Evolutionary conservation across 2,329 filamentous ascomycete genomes (phyloP).

Genomic region (Fusarium globosum): DNA sequence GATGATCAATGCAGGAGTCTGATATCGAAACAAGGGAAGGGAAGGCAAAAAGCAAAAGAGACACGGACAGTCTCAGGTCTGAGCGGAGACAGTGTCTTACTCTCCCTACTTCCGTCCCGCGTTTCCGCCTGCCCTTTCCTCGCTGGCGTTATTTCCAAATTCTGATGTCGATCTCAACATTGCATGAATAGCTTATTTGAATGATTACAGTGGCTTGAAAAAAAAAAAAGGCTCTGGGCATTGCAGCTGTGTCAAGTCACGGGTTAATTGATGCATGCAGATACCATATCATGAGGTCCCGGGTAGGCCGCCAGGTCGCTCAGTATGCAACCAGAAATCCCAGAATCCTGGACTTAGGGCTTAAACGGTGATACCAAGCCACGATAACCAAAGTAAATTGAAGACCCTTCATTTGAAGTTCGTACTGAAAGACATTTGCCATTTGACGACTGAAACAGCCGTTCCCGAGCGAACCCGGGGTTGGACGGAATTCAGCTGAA

Average conservation of each 20-base stretch:
- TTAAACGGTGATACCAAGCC: conserved; percentile 14
- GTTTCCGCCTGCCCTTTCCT: neutral
- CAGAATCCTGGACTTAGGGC: neutral
- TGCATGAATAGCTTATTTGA: neutral
- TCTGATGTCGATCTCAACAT: neutral
- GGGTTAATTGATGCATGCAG: neutral
- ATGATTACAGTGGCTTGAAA: neutral
- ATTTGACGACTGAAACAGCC: neutral
- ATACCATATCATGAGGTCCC: neutral
- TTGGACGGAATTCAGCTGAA: conserved; percentile 5
- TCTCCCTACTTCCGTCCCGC: conserved; percentile 25
- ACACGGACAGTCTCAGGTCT: neutral
- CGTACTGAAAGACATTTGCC: neutral
- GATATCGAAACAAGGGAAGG: neutral
- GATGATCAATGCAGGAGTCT: neutral
- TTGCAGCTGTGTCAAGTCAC: neutral
- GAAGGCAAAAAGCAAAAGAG: neutral
- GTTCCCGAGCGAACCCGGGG: neutral
- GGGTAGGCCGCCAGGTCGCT: neutral
- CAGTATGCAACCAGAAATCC: neutral
- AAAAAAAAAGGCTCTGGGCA: neutral
- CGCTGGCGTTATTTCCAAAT: neutral
- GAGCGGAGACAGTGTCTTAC: conserved; percentile 15
- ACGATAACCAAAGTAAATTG: neutral
- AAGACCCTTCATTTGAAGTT: conserved; percentile 5